A percentile compares a stretch with the other conserved stretches of the same genome.
Conservation (phyloP, 306 rosid genomes). For the Casuarina cunninghamiana region DNA sequence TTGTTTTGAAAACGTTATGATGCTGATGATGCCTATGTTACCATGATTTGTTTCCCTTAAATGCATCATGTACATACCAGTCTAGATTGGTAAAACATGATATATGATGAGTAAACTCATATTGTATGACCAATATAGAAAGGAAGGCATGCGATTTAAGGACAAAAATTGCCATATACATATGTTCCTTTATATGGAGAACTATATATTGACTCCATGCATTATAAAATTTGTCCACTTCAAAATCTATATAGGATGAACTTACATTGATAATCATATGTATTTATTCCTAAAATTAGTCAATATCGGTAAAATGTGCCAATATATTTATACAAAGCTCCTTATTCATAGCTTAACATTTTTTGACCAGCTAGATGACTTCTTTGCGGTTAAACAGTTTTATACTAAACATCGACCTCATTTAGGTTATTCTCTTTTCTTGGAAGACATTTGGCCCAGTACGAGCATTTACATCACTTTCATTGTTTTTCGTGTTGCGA, state of each 20-base stretch:
- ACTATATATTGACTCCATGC: neutral
- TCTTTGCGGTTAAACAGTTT: conserved; percentile 68
- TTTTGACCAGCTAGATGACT: conserved; percentile 23
- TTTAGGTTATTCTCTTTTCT: conserved; percentile 76
- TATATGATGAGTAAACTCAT: neutral
- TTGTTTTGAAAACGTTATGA: neutral
- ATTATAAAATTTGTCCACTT: neutral
- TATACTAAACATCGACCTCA: conserved; percentile 63
- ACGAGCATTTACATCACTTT: conserved; percentile 84
- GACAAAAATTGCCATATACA: neutral
- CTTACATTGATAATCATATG: neutral
- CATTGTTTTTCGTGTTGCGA: conserved; percentile 73
- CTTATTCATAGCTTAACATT: conserved; percentile 1
- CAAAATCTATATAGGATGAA: neutral
- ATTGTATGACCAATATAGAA: neutral
- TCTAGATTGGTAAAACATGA: neutral
- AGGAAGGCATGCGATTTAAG: no score
- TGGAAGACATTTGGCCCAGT: conserved; percentile 85
- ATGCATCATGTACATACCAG: neutral
- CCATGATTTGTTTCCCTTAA: neutral
- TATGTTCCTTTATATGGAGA: neutral
- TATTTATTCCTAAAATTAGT: no score
- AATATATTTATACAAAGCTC: neutral
- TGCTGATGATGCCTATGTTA: neutral
- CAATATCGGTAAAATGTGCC: no score